These are phyloP conservation scores for Microascus cirrosus DNA, from an alignment of 2,329 filamentous ascomycete genomes.

Conservation along the genomic window DNA sequence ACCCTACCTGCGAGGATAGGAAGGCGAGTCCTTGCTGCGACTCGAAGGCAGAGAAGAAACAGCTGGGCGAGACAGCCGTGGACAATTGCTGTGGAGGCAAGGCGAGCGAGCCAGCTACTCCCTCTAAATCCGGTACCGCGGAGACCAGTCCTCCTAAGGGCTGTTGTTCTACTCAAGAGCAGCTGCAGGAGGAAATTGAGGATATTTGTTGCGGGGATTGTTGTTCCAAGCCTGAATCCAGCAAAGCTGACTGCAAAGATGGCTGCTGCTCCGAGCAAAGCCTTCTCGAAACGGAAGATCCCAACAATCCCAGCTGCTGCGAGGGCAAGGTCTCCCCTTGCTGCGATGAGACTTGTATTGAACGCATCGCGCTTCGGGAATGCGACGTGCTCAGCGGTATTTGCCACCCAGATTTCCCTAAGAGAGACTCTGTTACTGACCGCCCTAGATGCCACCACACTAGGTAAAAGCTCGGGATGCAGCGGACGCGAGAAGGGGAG, in stretches of 20 bases:
- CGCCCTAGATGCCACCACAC: background rate
- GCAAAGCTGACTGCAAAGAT: background rate
- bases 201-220: background rate
- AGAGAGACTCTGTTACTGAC: background rate
- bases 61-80: background rate
- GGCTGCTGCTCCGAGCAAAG: background rate
- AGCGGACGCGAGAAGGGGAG: background rate
- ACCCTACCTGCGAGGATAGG: background rate
- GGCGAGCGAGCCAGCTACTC: background rate
- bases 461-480: background rate
- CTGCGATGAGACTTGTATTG: constrained; percentile 29
- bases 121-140: background rate
- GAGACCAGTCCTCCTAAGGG: background rate
- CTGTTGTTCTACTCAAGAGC: background rate
- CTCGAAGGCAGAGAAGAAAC: background rate
- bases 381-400: constrained; percentile 13
- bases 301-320: constrained; percentile 23
- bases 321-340: constrained; percentile 25
- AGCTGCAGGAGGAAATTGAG: background rate
- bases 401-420: background rate
- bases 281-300: background rate
- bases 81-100: background rate
- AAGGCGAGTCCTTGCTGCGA: background rate
- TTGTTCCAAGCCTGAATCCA: background rate
- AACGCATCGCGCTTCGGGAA: constrained; percentile 29